Evolutionary conservation across 2,329 filamentous ascomycete species (phyloP), one percentile per base, ranked within the genome.

Genomic region (Acephala macrosclerotiorum): DNA sequence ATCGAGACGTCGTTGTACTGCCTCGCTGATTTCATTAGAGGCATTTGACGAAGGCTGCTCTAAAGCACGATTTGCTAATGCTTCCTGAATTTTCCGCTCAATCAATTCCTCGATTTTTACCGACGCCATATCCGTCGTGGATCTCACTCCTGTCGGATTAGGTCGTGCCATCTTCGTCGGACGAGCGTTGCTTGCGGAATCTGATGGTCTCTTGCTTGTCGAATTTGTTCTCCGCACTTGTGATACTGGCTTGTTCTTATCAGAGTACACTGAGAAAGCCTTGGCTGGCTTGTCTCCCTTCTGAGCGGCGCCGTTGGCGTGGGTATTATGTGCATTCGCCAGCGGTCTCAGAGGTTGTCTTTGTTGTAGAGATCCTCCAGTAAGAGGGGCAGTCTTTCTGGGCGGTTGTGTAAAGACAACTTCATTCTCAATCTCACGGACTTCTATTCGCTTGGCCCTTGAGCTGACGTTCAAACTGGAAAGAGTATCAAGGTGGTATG

Each of bases 401-500:
- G 90, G 88, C 63, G 87, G 85, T 61, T 91, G 89, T 76, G 92
- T 93, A 81, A 93, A 96, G 47, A 97, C 90, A 3, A 96, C 91
- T 75, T 97, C 94, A 75, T 98, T 98, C 78, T 98, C 95, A 65
- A 97, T 92, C 78, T 98, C 96, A 59, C 93, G 90, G 12, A 97
- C 91, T 78, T 98, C 95, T 72, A 98, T 97, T 75, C 96, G 93
- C 83, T 97, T 97, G 26, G 95, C 96, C 12, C 95, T 87, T 60
- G 96, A 97, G 74, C 94, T 96, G 75, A 98, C 96, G 75, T 97
- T 97, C 61, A 98, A 82, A 68, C 94, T 97, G 79, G 93, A 97
- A 6, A 97, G 84, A 0, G 95, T 97, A 77, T 98, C 95, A 45
- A 97, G 85, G 75, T 98, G 95, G 76, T 97, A 98, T 72, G 92